Base-by-base conservation (phyloP, 352 stramenopile genomes). In the Phytophthora hybrid region DNA sequence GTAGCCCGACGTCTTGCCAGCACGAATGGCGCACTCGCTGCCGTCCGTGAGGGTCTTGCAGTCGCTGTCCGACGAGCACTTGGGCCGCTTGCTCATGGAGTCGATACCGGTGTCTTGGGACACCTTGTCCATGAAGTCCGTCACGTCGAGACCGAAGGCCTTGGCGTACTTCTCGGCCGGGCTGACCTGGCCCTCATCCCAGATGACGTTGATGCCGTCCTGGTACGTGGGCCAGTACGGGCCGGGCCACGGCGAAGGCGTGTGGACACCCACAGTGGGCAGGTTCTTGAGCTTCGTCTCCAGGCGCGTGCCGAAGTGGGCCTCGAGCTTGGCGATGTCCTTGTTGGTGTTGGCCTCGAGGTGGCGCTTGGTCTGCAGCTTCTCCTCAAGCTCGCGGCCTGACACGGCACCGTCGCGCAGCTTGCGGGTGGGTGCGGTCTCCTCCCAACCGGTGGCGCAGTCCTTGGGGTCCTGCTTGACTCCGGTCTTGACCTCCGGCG, bases 221-320 rank as follows among this genome's bases (percentile, higher is more conserved):
- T 80, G 70, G 77, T 85, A 90, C 21, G 71, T 78, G 2, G 83
- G 77, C 82, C 83, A 93, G 81, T 91, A 93, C 67, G 78, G 82
- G 31, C 72, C 78, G 2, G 79, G 58, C 83, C 83, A 91, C 21
- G 81, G 81, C n/a, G 74, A 37, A 1, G 65, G 58, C 16, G 41
- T 59, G 39, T 49, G 39, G 8, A 73, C 59, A 4, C 65, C 65
- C 18, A 37, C 1, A 2, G 59, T 83, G 4, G 73, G 66, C 3
- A 83, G 57, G 19, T 81, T 54, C 21, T 74, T 71, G 10, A 51
- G 18, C 5, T n/a, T 51, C 44, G 18, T 51, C 44, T 51, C 44
- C 44, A 51, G 5, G 10, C 3, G 11, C 13, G 49, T 68, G 26
- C 63, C 63, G 56, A 77, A 77, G 44, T 77, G 68, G 1, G 63